These are phyloP conservation scores for Spathaspora arborariae DNA, from an alignment of 805 yeast genomes.

Conservation along the genomic window DNA sequence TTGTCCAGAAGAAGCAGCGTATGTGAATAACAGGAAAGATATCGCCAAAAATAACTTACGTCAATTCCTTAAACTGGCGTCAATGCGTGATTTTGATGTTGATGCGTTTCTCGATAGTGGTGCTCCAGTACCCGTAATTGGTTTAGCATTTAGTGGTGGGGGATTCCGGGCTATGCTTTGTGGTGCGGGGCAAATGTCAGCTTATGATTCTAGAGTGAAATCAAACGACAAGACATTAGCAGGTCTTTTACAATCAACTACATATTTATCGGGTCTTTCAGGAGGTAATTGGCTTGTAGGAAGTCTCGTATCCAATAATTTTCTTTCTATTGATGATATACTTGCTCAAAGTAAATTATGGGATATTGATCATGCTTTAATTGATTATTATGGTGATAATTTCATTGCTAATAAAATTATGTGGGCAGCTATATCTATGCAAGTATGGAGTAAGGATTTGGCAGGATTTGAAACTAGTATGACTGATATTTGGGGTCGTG, in stretches of 20 bases:
- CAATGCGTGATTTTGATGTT: slow-evolving; percentile 20
- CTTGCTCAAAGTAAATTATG: slow-evolving; percentile 27
- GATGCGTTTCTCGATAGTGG: slow-evolving; percentile 23
- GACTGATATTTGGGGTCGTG: slow-evolving; percentile 45
- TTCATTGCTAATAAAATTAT: slow-evolving; percentile 20
- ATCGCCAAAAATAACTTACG: neutral
- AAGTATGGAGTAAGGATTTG: slow-evolving; percentile 27
- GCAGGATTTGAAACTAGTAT: slow-evolving; percentile 37
- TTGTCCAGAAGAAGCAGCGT: neutral
- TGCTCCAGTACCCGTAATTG: slow-evolving; percentile 33
- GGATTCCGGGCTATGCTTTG: slow-evolving; percentile 84
- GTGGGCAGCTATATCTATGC: slow-evolving; percentile 52
- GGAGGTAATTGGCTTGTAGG: slow-evolving; percentile 69
- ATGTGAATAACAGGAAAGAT: neutral
- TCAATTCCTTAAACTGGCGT: slow-evolving; percentile 28
- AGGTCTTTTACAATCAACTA: slow-evolving; percentile 67
- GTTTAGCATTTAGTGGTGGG: slow-evolving; percentile 59
- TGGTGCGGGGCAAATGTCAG: slow-evolving; percentile 84
- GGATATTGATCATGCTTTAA: slow-evolving; percentile 58
- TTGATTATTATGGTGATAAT: slow-evolving; percentile 61
- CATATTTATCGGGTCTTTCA: slow-evolving; percentile 75
- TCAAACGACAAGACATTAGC: slow-evolving; percentile 62
- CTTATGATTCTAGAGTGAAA: slow-evolving; percentile 68
- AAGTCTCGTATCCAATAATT: slow-evolving; percentile 58
- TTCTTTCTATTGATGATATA: slow-evolving; percentile 43